Evolutionary conservation across 2,329 filamentous ascomycete genomes (phyloP), one percentile per base, ranked within the genome.

Genomic region (Ascochyta lentis): DNA sequence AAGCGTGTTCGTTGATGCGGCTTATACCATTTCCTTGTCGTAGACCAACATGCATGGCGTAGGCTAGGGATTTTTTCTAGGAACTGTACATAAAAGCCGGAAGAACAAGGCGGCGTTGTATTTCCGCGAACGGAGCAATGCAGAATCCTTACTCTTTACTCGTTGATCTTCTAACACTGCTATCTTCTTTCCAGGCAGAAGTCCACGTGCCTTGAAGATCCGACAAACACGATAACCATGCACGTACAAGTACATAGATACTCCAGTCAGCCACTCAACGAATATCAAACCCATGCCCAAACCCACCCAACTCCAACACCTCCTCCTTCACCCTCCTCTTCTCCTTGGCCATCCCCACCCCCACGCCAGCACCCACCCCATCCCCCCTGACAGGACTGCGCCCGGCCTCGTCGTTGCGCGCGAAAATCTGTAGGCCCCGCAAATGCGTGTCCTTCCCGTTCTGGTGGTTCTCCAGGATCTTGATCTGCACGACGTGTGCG

Each of bases 381-480:
- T 3, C 19, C 5, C 40, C 51, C 27, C 58, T 56, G 46, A 65
- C 65, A 23, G 38, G 33, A 26, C 16, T 35, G 41, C 46, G 19
- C 29, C 38, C 59, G 15, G 53, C 54, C 23, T 73, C 71, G 6
- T 67, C 66, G 41, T 82, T 80, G 47, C 72, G 65, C 3, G 85
- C 83, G 69, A 88, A 99, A 9, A 98, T 89, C 78, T 96, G 96
- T 75, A 99, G 84, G 2, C 92, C 94, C 15, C 95, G 85, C 23
- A 99, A 84, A 80, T 99, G 95, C n/a, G 95, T 99, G 74, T 99
- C 95, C 75, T 99, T 99, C 61, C 95, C 95, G 74, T 99, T 99
- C 78, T 99, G 95, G 75, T 99, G 95, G 71, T 99, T 99, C 78
- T 98, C 95, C 47, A 94, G 84, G 44, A 99, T 89, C 64, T 90